These are phyloP conservation scores for Cryphonectria nitschkei DNA, from an alignment of 2,329 filamentous ascomycete species.

Conservation along the genomic window DNA sequence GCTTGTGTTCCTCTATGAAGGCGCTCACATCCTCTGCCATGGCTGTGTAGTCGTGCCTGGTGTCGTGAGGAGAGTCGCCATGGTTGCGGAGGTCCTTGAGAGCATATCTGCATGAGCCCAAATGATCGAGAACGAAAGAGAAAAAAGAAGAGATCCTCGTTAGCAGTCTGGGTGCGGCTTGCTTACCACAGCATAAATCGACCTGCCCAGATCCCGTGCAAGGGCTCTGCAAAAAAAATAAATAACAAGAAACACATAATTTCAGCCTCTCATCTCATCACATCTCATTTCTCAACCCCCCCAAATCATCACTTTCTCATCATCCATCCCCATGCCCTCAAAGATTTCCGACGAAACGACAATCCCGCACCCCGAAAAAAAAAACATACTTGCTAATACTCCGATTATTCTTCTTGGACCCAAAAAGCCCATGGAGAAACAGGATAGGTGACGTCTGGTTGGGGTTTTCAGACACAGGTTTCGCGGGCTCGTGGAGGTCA, in stretches of 20 bases:
- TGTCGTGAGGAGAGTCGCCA: slow-evolving; percentile 81
- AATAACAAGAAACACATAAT: slow-evolving; percentile 21
- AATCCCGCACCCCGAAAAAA: not conserved
- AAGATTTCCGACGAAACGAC: no score
- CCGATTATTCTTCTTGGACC: slow-evolving; percentile 93
- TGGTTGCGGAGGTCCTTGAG: slow-evolving; percentile 89
- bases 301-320: not conserved
- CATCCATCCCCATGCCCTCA: not conserved
- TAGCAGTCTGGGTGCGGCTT: slow-evolving; percentile 41
- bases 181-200: slow-evolving; percentile 83
- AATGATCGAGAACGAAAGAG: not conserved
- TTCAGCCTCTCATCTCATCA: slow-evolving; percentile 4
- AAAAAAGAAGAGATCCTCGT: not conserved
- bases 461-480: slow-evolving; percentile 44
- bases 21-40: slow-evolving; percentile 83
- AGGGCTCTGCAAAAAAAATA: slow-evolving; percentile 62
- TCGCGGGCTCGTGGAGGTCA: slow-evolving; percentile 66
- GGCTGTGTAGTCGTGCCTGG: slow-evolving; percentile 75
- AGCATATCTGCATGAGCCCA: not conserved
- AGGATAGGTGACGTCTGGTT: slow-evolving; percentile 66
- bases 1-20: slow-evolving; percentile 73
- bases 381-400: slow-evolving; percentile 80
- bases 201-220: slow-evolving; percentile 77
- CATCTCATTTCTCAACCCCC: not conserved
- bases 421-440: slow-evolving; percentile 91